Evolutionary conservation across 73 alveolate genomes (phyloP).

Genomic region (Paramecium sonneborni): DNA sequence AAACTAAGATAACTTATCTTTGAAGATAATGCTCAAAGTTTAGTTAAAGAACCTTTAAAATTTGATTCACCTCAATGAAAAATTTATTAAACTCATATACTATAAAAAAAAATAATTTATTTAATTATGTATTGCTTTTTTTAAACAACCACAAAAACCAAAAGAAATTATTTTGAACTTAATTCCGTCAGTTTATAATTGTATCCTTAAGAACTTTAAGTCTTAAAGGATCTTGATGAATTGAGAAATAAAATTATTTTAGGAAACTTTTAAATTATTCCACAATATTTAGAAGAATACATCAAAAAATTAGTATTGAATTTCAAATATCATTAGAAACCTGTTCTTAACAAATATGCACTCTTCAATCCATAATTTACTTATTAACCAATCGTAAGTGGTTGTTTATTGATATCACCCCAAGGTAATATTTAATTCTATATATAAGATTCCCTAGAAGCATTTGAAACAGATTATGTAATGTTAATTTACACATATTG

Average conservation of each 20-base stretch:
- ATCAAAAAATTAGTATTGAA: not conserved
- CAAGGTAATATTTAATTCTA: not conserved
- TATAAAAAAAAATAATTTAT: not conserved
- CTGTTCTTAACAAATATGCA: not conserved
- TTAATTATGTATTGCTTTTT: conserved; percentile 5
- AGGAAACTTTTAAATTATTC: not conserved
- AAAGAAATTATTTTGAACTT: not conserved
- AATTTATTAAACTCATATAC: not conserved
- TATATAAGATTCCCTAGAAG: not conserved
- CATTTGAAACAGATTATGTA: not conserved
- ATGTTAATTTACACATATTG: not conserved
- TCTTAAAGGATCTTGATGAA: not conserved
- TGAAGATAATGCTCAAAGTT: not conserved
- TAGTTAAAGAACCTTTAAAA: not conserved
- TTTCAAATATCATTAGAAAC: not conserved
- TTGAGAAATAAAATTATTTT: not conserved
- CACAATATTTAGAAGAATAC: not conserved
- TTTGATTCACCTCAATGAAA: not conserved
- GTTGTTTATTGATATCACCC: not conserved
- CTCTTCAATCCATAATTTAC: not conserved
- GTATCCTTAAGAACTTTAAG: not conserved
- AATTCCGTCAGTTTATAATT: not conserved
- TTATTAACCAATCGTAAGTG: not conserved
- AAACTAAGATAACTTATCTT: not conserved
- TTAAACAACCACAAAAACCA: not conserved